Conservation (phyloP, 371 early-diverging fungal species). For the Sporodiniella umbellata region DNA sequence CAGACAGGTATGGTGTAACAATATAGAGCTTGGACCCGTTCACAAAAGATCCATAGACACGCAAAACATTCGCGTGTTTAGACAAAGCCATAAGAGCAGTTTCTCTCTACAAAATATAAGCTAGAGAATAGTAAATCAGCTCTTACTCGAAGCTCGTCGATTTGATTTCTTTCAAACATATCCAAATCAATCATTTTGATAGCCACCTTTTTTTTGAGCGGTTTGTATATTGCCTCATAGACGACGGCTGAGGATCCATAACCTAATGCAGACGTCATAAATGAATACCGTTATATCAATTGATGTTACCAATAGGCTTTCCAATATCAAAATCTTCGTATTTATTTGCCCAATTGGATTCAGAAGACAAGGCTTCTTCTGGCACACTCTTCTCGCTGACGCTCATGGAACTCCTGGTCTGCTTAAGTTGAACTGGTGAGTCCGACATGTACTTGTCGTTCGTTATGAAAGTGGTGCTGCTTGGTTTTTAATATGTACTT, state of each 20-base stretch:
- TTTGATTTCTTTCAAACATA: constrained; percentile 91
- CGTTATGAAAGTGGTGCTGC: not conserved
- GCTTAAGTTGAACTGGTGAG: constrained; percentile 3
- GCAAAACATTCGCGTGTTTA: constrained; percentile 81
- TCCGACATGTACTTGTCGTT: constrained; percentile 1
- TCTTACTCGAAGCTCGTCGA: constrained; percentile 81
- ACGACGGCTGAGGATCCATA: constrained; percentile 90
- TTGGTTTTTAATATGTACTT: constrained; percentile 1
- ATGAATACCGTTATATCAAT: not conserved
- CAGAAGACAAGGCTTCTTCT: constrained; percentile 12
- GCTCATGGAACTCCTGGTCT: constrained; percentile 15
- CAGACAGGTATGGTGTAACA: constrained; percentile 78
- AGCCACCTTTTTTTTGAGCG: constrained; percentile 68
- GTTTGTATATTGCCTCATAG: constrained; percentile 76
- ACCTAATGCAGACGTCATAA: constrained; percentile 41
- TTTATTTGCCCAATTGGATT: constrained; percentile 31
- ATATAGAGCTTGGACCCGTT: constrained; percentile 75
- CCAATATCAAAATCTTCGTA: constrained; percentile 47
- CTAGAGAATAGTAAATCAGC: not conserved
- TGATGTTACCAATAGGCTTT: constrained; percentile 25
- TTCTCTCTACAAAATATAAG: constrained; percentile 71
- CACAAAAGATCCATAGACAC: constrained; percentile 83
- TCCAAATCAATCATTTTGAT: constrained; percentile 91
- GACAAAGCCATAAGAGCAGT: constrained; percentile 85
- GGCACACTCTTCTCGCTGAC: constrained; percentile 9